A percentile compares a stretch with the other conserved stretches of the same genome.
These are phyloP conservation scores for Xenosphaeropsis pyriputrescens DNA, from an alignment of 2,329 filamentous ascomycete genomes.

Conservation along the genomic window DNA sequence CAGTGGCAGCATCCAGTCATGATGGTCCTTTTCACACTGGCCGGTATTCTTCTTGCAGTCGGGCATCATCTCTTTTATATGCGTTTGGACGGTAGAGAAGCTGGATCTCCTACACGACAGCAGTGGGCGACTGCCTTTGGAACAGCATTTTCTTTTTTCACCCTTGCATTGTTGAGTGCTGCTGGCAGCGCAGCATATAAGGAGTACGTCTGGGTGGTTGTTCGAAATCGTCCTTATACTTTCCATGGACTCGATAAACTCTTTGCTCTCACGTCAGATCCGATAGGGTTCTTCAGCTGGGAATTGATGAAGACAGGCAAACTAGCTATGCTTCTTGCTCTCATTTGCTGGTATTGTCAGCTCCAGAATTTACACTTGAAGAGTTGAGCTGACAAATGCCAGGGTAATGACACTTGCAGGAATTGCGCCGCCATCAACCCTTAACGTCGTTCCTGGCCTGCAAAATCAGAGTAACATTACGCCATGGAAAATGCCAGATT, in stretches of 20 bases:
- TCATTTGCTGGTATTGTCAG: no score
- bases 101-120: slow-evolving; percentile 2
- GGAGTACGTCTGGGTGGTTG: slow-evolving; percentile 8
- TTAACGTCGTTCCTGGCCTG: no score
- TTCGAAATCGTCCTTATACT: slow-evolving; percentile 5
- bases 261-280: slow-evolving; percentile 6
- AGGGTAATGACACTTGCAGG: no score
- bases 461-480: no score
- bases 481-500: no score
- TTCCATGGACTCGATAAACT: slow-evolving; percentile 7
- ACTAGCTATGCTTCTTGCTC: no score
- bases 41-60: slow-evolving; percentile 1
- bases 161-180: slow-evolving; percentile 4
- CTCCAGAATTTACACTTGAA: no score
- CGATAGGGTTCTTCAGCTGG: background rate
- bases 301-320: no score
- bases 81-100: slow-evolving; percentile 1
- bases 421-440: no score
- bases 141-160: slow-evolving; percentile 7
- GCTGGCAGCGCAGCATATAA: slow-evolving; percentile 4
- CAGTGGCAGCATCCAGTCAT: background rate
- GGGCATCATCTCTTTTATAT: slow-evolving; percentile 7
- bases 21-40: background rate
- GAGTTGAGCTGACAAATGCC: no score
- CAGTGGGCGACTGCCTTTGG: slow-evolving; percentile 6